phyloP scores from a whole-genome alignment of 2,329 filamentous ascomycete species.

The Dendrostoma leiphaemia region DNA sequence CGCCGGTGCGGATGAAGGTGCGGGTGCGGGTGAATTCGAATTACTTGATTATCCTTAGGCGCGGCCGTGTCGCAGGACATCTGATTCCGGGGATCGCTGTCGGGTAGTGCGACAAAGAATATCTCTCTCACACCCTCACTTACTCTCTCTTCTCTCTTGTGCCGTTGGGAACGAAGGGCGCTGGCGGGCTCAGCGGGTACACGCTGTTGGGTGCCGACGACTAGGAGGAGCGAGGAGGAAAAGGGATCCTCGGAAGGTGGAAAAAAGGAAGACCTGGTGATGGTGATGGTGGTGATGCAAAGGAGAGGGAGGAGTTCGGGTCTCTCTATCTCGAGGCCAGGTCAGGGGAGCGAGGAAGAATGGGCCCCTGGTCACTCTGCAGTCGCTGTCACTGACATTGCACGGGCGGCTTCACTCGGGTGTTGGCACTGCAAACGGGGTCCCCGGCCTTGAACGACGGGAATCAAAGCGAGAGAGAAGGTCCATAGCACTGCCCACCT shows the following conservation, averaged over 20 bases:
- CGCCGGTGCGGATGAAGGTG: background rate
- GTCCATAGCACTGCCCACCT: background rate
- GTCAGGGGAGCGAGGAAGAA: background rate
- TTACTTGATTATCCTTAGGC: conserved; percentile 3
- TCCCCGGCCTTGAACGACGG: background rate
- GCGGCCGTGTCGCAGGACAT: conserved; percentile 1
- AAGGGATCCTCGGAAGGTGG: background rate
- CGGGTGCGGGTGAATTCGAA: background rate
- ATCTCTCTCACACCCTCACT: no score
- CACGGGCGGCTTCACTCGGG: background rate
- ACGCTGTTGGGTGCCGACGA: conserved; percentile 3
- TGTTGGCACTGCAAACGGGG: background rate
- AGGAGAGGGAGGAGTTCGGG: background rate
- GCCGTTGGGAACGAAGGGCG: background rate
- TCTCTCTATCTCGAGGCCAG: background rate
- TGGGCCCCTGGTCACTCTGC: background rate
- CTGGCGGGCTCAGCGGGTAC: background rate
- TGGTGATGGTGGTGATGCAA: background rate
- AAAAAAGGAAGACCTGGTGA: conserved; percentile 1
- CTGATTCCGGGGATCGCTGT: background rate
- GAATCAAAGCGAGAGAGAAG: background rate
- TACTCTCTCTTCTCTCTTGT: no score
- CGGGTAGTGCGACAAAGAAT: background rate
- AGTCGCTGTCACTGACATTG: background rate
- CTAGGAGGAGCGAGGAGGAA: background rate